Evolutionary conservation across 106 monocot species (phyloP).

Genomic region (Alisma plantagoaquatica): DNA sequence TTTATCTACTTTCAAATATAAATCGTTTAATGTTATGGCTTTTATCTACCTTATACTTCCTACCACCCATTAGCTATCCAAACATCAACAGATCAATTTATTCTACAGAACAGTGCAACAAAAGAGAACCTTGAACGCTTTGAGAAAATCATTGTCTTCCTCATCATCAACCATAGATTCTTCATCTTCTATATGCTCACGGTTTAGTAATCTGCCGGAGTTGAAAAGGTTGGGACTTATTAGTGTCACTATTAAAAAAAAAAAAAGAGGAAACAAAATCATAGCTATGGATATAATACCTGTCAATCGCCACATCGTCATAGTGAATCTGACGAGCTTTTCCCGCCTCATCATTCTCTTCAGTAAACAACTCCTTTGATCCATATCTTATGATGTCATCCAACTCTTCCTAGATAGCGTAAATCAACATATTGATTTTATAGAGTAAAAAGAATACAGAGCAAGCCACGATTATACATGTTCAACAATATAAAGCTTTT

Average conservation of each 20-base stretch:
- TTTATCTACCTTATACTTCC: too few relatives aligned
- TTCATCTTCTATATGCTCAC: conserved; percentile 76
- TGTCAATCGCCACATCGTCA: conserved; percentile 92
- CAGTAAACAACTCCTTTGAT: conserved; percentile 89
- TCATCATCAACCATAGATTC: conserved; percentile 66
- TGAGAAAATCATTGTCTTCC: conserved; percentile 78
- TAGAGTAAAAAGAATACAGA: not conserved
- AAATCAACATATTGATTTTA: not conserved
- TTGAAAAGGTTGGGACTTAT: too few relatives aligned
- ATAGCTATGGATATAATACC: conserved; percentile 22
- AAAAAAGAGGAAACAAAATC: not conserved
- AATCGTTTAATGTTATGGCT: too few relatives aligned
- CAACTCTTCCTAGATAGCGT: conserved; percentile 61
- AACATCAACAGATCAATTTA: too few relatives aligned
- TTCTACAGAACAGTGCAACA: not conserved
- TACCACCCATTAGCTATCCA: too few relatives aligned
- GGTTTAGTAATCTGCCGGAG: conserved; percentile 75
- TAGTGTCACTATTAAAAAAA: too few relatives aligned
- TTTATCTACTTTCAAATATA: too few relatives aligned
- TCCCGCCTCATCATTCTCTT: conserved; percentile 80
- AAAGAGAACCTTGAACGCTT: conserved; percentile 88
- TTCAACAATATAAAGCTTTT: too few relatives aligned
- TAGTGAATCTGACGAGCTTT: conserved; percentile 97
- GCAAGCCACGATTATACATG: not conserved
- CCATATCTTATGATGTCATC: conserved; percentile 99